Evolutionary conservation across 2,329 filamentous ascomycete genomes (phyloP).

Genomic region (Nemania sp.): DNA sequence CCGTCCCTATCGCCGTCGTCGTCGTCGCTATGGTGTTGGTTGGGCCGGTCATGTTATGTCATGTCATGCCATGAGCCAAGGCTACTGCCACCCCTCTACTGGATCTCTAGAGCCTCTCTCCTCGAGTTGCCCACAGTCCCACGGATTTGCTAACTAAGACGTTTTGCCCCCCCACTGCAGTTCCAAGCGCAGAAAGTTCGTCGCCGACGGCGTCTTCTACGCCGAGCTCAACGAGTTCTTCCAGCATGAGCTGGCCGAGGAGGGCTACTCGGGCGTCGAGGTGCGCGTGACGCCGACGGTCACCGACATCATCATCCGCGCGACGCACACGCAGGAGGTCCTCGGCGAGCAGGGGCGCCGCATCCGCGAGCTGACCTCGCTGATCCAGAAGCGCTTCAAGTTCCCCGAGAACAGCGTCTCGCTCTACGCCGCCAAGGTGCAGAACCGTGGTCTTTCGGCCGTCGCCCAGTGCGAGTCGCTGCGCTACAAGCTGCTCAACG

Average conservation of each 20-base stretch:
- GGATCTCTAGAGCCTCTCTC: too few relatives aligned
- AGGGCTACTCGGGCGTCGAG: constrained; percentile 99
- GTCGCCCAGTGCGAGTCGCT: constrained; percentile 99
- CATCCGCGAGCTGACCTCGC: constrained; percentile 99
- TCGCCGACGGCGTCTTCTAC: constrained; percentile 99
- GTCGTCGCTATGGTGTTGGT: too few relatives aligned
- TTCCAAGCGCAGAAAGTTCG: constrained; percentile 93
- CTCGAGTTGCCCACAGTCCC: too few relatives aligned
- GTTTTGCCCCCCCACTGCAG: constrained; percentile 49
- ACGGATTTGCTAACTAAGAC: constrained; percentile 14
- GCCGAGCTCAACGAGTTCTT: constrained; percentile 99
- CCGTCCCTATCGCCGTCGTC: constrained; percentile 4
- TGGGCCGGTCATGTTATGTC: too few relatives aligned
- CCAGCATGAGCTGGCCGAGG: constrained; percentile 99
- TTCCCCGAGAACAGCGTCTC: constrained; percentile 99
- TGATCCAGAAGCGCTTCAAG: constrained; percentile 99
- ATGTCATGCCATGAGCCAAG: too few relatives aligned
- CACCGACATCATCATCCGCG: constrained; percentile 99
- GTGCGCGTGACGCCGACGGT: constrained; percentile 99
- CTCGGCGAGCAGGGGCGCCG: constrained; percentile 99
- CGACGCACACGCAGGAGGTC: constrained; percentile 99
- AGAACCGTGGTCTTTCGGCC: constrained; percentile 99
- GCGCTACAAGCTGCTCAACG: constrained; percentile 99
- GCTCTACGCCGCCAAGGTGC: constrained; percentile 99
- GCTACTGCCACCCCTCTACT: constrained; percentile 9